Conservation (phyloP, 2,329 filamentous ascomycete genomes). For the Fusarium odoratissimum region DNA sequence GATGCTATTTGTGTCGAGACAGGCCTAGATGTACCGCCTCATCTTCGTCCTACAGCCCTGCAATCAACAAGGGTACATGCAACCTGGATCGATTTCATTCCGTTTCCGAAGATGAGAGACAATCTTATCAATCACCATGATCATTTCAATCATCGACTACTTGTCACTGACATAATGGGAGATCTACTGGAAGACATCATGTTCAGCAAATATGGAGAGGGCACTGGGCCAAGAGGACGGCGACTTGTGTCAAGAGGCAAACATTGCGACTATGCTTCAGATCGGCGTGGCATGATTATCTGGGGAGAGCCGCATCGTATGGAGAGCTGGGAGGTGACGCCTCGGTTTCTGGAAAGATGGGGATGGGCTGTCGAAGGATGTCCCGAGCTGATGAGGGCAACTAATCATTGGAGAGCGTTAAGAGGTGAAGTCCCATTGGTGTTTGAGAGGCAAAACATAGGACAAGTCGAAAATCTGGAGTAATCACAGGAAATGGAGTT, state of each 20-base stretch:
- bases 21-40: not conserved
- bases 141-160: conserved; percentile 2
- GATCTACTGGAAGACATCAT: conserved; percentile 3
- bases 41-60: conserved; percentile 3
- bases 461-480: not conserved
- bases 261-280: not conserved
- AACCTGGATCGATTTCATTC: conserved; percentile 10
- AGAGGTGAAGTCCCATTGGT: not conserved
- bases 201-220: conserved; percentile 15
- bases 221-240: not conserved
- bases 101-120: conserved; percentile 4
- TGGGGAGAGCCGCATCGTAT: conserved; percentile 3
- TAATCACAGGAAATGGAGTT: accelerated
- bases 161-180: conserved; percentile 4
- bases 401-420: conserved; percentile 10
- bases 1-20: conserved; percentile 4
- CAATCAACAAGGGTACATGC: not conserved
- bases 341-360: conserved; percentile 9
- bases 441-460: not conserved
- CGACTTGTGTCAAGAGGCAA: not conserved
- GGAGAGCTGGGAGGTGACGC: conserved; percentile 10
- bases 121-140: not conserved
- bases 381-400: conserved; percentile 1
- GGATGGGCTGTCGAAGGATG: conserved; percentile 12
- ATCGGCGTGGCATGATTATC: not conserved